A percentile compares a stretch with the other conserved stretches of the same genome.
Evolutionary conservation across 345 rosid species (phyloP).

Genomic region (Noccaea bulbosa): DNA sequence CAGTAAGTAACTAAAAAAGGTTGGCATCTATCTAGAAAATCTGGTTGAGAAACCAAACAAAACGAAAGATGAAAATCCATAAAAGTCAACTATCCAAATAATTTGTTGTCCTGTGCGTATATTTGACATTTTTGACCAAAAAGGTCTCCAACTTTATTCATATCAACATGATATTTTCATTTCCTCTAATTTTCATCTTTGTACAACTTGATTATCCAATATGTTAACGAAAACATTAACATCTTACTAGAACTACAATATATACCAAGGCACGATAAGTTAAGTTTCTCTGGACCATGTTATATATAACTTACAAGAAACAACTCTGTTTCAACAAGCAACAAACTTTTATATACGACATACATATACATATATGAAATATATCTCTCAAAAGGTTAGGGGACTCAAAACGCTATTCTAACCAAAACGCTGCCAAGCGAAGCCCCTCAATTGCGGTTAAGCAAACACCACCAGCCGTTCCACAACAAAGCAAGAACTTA

Average conservation of each 20-base stretch:
- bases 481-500: constrained; percentile 8
- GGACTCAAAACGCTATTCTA: constrained; percentile 38
- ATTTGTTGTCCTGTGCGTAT: background rate
- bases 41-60: constrained; percentile 24
- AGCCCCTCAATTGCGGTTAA: constrained; percentile 5
- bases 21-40: constrained; percentile 1
- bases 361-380: constrained; percentile 25
- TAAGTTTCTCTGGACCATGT: background rate
- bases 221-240: background rate
- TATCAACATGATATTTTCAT: background rate
- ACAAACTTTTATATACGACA: constrained; percentile 41
- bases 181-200: background rate
- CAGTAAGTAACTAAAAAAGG: background rate
- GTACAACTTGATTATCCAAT: background rate
- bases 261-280: too few relatives aligned
- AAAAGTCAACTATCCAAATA: constrained; percentile 10
- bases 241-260: too few relatives aligned
- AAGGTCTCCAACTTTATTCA: constrained; percentile 8
- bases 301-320: constrained; percentile 26
- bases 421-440: constrained; percentile 32
- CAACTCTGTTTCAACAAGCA: constrained; percentile 37
- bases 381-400: constrained; percentile 33
- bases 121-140: constrained; percentile 15
- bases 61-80: background rate
- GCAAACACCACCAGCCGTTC: constrained; percentile 29